These are phyloP conservation scores for Populus tomentosa DNA, from an alignment of 441 rosid species.

Conservation along the genomic window DNA sequence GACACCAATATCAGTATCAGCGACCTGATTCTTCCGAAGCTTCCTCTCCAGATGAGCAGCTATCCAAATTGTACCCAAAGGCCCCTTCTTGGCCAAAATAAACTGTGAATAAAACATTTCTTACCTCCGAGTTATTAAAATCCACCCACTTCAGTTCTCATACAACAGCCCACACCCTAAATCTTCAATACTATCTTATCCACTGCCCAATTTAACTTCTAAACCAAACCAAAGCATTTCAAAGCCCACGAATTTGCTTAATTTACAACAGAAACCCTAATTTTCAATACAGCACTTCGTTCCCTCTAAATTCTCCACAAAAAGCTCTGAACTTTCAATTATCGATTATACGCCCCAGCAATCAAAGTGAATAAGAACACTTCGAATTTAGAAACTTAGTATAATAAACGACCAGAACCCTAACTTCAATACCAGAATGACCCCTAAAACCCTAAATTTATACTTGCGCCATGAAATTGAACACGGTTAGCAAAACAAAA, in stretches of 20 bases:
- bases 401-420: conserved; percentile 2
- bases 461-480: background rate
- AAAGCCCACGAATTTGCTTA: background rate
- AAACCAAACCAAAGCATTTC: background rate
- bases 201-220: background rate
- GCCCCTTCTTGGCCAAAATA: conserved; percentile 99
- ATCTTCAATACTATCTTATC: background rate
- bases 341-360: background rate
- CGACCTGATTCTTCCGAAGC: conserved; percentile 99
- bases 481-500: background rate
- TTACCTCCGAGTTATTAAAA: background rate
- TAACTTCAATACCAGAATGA: conserved; percentile 4
- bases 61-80: conserved; percentile 98
- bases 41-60: conserved; percentile 99
- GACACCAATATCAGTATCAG: conserved; percentile 96
- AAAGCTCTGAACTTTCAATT: background rate
- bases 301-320: background rate
- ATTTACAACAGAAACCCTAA: conserved; percentile 7
- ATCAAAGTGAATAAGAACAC: background rate
- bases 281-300: background rate
- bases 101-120: conserved; percentile 98
- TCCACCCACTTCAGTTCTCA: background rate
- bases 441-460: background rate
- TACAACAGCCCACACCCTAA: background rate
- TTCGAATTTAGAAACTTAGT: background rate